Evolutionary conservation across 176 grass and related monocot genomes (phyloP).

Genomic region (Dactylis glomerata): DNA sequence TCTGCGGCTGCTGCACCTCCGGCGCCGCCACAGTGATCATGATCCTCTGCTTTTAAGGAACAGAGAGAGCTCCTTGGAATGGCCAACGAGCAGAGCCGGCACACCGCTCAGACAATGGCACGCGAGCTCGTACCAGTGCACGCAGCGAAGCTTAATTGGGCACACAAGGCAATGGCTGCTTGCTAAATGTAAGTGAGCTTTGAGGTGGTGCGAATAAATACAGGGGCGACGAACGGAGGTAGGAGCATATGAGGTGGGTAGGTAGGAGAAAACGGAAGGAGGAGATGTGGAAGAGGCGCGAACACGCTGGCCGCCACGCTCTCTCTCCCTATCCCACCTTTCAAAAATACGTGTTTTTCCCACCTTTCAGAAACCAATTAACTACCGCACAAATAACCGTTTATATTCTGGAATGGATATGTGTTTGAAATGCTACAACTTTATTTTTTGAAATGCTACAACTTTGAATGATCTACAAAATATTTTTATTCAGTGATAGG

Average conservation of each 20-base stretch:
- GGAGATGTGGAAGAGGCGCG: slow-evolving; percentile 17
- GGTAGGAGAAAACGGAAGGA: background rate
- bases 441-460: too few species aligned
- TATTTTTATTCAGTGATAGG: too few species aligned
- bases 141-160: background rate
- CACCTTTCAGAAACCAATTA: background rate
- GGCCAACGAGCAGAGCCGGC: background rate
- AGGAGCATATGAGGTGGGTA: background rate
- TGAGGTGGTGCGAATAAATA: slow-evolving; percentile 20
- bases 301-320: slow-evolving; percentile 16
- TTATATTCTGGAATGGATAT: too few species aligned
- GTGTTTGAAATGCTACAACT: too few species aligned
- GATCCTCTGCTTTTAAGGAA: background rate
- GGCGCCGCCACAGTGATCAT: slow-evolving; percentile 45
- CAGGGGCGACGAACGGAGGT: background rate
- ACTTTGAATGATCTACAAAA: too few species aligned
- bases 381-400: too few species aligned
- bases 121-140: background rate
- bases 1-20: slow-evolving; percentile 28
- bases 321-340: background rate
- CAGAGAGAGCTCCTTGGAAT: background rate
- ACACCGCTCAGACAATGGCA: background rate
- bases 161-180: background rate
- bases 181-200: background rate
- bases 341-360: background rate